Evolutionary conservation across 2,329 filamentous ascomycete species (phyloP), one percentile per base, ranked within the genome.

Genomic region (Boeremia exigua): DNA sequence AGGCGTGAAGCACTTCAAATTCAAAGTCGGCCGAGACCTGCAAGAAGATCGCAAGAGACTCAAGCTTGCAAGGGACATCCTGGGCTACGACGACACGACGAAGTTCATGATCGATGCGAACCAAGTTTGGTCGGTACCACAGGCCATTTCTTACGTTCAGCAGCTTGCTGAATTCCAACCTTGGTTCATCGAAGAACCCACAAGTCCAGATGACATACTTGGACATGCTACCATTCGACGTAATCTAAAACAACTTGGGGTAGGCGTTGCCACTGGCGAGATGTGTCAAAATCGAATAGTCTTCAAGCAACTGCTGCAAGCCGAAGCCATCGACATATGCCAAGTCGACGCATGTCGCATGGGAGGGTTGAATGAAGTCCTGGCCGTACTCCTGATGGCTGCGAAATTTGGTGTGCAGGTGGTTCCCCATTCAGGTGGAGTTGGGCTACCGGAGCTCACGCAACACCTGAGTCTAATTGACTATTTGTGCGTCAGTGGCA

Each of bases 121-220:
- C 79, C 92, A 96, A 80, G 81, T 95, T 55, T 96, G 92, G 92
- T 91, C 88, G 46, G 92, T 96, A 32, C 91, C 91, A 0, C 91
- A 96, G 78, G 92, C 92, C 8, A 92, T 96, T 66, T 85, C 84
- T 58, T 92, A 94, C 81, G 96, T 96, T 90, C 84, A 87, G 70
- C 77, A 91, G 70, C 86, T 96, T 43, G 85, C 85, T 52, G 87
- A 92, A 66, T 96, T 92, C 80, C 89, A 90, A 81, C 90, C 90
- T 5, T 95, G 91, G 90, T 96, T 96, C 79, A 96, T 96, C 72
- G 92, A 96, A 79, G 92, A 96, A 82, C 92, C 92, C 2, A 96
- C 92, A 11, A 91, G 88, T 19, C 92, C 92, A 14, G 92, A 96
- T 71, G 92, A 96, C 74, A 87, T 96, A 55, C 86, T 94, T 48